Conservation (phyloP, 768 basidiomycete genomes). For the Lactarius deliciosus region DNA sequence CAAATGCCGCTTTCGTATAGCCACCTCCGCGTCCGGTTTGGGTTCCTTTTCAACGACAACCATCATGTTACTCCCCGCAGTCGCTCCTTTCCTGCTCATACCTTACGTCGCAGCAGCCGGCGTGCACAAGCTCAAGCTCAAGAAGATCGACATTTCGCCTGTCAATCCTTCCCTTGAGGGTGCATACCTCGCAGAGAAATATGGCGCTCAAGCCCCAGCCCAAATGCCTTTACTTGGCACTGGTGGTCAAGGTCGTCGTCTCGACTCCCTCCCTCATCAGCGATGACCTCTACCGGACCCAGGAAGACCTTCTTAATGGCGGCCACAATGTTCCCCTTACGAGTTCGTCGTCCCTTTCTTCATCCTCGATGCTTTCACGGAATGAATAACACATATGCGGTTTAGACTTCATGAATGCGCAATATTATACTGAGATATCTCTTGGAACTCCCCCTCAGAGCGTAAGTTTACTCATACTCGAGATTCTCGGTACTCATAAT, state of each 20-base stretch:
- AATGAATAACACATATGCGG: conserved; percentile 23
- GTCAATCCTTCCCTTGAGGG: conserved; percentile 68
- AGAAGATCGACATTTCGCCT: conserved; percentile 70
- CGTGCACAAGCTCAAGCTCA: conserved; percentile 84
- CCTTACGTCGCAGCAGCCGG: conserved; percentile 52
- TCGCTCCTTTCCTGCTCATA: conserved; percentile 45
- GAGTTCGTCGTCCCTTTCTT: conserved; percentile 53
- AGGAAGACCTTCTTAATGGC: conserved; percentile 63
- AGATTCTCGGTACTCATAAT: conserved; percentile 9
- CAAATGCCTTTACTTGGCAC: conserved; percentile 65
- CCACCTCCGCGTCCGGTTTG: background rate
- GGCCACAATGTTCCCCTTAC: conserved; percentile 87
- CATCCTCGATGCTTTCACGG: background rate
- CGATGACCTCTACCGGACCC: conserved; percentile 75
- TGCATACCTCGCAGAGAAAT: conserved; percentile 92
- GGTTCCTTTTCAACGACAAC: conserved; percentile 33
- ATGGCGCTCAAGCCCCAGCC: conserved; percentile 60
- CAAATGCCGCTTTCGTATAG: conserved; percentile 7
- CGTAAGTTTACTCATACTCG: conserved; percentile 42
- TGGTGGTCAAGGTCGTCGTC: conserved; percentile 67
- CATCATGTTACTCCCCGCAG: conserved; percentile 46
- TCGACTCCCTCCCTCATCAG: conserved; percentile 45
- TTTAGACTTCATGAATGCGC: conserved; percentile 95
- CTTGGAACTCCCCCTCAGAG: conserved; percentile 83
- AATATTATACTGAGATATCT: conserved; percentile 88